Percentiles rank a stretch among this genome's conserved stretches.
Conservation (phyloP, 495 filamentous ascomycete genomes). For the Aspergillus bertholletiae region DNA sequence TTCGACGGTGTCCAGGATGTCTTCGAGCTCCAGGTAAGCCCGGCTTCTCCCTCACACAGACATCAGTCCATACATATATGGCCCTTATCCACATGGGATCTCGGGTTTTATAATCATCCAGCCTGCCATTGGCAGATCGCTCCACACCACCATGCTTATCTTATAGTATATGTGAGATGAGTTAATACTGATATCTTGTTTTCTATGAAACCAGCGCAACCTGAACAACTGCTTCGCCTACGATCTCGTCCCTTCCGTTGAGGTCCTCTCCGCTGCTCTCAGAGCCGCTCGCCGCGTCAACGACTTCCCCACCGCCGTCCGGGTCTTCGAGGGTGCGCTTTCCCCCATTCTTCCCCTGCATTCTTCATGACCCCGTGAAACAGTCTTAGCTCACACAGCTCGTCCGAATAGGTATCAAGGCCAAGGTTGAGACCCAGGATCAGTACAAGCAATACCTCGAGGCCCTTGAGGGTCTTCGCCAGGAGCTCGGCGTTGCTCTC, state of each 20-base stretch:
- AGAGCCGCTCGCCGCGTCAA: constrained; percentile 92
- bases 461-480: constrained; percentile 85
- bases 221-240: constrained; percentile 99
- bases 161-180: too few species aligned
- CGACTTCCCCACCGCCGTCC: constrained; percentile 96
- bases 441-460: constrained; percentile 98
- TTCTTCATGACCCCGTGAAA: background rate
- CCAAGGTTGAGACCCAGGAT: constrained; percentile 96
- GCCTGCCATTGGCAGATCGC: constrained; percentile 16
- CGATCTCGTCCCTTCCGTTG: constrained; percentile 94
- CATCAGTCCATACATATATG: background rate
- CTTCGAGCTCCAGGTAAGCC: constrained; percentile 96
- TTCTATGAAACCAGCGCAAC: constrained; percentile 91
- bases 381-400: constrained; percentile 11
- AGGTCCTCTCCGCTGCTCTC: constrained; percentile 87
- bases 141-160: background rate
- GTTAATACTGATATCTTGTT: too few species aligned
- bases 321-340: constrained; percentile 89
- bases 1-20: constrained; percentile 97
- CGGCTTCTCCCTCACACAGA: background rate
- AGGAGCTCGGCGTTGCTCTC: constrained; percentile 87
- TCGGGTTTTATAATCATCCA: constrained; percentile 10
- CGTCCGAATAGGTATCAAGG: constrained; percentile 80
- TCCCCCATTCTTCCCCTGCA: background rate
- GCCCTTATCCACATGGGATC: background rate